phyloP scores from a whole-genome alignment of 805 yeast species.

The Komagataella populi region DNA sequence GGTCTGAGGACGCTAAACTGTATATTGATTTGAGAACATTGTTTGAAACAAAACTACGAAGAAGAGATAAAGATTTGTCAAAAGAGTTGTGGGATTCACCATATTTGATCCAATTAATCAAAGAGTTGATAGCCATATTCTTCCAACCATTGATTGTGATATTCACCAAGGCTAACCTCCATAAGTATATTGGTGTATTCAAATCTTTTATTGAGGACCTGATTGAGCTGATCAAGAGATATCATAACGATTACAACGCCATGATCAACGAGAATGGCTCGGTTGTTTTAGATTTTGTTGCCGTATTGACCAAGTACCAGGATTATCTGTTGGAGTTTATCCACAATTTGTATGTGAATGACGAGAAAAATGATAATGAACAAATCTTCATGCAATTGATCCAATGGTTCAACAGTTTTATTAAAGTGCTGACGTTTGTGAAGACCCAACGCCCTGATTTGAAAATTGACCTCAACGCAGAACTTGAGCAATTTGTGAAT shows the following conservation, averaged over 20 bases:
- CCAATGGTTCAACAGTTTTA: slow-evolving; percentile 58
- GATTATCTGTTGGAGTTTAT: slow-evolving; percentile 61
- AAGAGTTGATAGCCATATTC: slow-evolving; percentile 57
- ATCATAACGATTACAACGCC: slow-evolving; percentile 27
- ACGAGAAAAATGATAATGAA: slow-evolving; percentile 28
- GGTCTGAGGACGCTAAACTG: slow-evolving; percentile 20
- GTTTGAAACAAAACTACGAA: slow-evolving; percentile 49
- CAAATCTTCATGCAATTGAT: slow-evolving; percentile 56
- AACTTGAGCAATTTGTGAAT: slow-evolving; percentile 12
- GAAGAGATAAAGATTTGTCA: slow-evolving; percentile 63
- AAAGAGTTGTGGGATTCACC: slow-evolving; percentile 79
- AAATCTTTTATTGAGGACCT: slow-evolving; percentile 58
- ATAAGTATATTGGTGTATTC: slow-evolving; percentile 49
- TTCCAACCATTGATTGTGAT: slow-evolving; percentile 63
- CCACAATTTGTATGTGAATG: slow-evolving; percentile 73
- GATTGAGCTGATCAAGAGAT: slow-evolving; percentile 36
- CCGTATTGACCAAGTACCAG: slow-evolving; percentile 58
- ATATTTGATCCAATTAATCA: slow-evolving; percentile 60
- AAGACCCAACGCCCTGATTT: slow-evolving; percentile 25
- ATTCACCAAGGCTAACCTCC: slow-evolving; percentile 53
- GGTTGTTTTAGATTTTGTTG: slow-evolving; percentile 53
- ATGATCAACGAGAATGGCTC: slow-evolving; percentile 26
- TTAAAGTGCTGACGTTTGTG: slow-evolving; percentile 51
- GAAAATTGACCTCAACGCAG: slow-evolving; percentile 28
- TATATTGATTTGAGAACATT: slow-evolving; percentile 46